Percentiles rank a stretch among this genome's conserved stretches.
These are phyloP conservation scores for Prunus campanulata DNA, from an alignment of 306 rosid genomes.

Conservation along the genomic window DNA sequence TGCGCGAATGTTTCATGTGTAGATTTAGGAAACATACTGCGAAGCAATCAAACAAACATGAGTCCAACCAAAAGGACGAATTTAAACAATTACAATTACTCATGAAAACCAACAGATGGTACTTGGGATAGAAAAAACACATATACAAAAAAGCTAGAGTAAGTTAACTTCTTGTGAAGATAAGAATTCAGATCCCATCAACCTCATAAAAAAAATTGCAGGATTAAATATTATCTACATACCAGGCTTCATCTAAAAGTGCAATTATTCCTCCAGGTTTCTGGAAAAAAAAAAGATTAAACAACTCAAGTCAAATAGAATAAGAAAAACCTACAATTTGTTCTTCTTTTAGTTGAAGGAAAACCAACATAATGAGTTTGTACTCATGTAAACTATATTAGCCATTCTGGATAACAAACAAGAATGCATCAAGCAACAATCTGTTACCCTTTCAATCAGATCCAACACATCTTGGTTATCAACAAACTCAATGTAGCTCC, in stretches of 20 bases:
- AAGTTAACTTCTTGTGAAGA: conserved; percentile 1
- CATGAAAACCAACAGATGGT: conserved; percentile 1
- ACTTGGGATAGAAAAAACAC: conserved; percentile 11
- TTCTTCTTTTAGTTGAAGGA: neutral
- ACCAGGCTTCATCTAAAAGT: conserved; percentile 99
- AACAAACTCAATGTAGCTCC: conserved; percentile 99
- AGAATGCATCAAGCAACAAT: conserved; percentile 25
- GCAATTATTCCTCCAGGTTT: conserved; percentile 99
- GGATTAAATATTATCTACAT: conserved; percentile 34
- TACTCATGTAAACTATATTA: neutral
- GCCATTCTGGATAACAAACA: neutral
- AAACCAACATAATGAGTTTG: neutral
- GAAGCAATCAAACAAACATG: conserved; percentile 37
- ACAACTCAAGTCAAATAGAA: neutral
- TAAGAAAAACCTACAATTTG: neutral
- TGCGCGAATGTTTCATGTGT: conserved; percentile 99
- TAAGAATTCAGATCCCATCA: conserved; percentile 24
- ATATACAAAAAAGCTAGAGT: conserved; percentile 3
- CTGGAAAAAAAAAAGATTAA: conserved; percentile 37
- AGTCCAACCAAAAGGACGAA: conserved; percentile 36
- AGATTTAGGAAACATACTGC: conserved; percentile 99
- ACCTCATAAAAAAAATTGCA: conserved; percentile 17
- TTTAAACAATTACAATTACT: conserved; percentile 14
- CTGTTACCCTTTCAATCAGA: conserved; percentile 86
- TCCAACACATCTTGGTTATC: conserved; percentile 99